Base-by-base conservation (phyloP, 345 rosid species). In the Eucalyptus cloeziana region DNA sequence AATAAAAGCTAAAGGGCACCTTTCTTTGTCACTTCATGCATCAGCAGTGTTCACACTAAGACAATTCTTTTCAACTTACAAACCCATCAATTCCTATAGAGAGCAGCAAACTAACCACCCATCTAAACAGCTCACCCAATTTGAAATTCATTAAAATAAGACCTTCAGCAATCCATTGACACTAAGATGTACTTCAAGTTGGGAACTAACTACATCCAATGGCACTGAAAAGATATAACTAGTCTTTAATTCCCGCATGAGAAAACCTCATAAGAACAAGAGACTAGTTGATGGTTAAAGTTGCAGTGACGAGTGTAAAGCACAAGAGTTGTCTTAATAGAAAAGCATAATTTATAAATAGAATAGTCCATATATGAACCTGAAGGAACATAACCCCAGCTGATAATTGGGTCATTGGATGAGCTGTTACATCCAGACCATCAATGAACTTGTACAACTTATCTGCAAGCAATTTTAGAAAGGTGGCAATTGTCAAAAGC, bases 321-420 rank as follows among this genome's bases (percentile, higher is more conserved):
- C 47, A 14, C 88, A 43, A 52, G 83, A 76, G 83, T 37, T 40
- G 47, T 37, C 83, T 60, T 40, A 76, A 21, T 22, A 76, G 47
- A 71, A 21, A 69, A 12, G 86, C 83, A 37, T 11, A 37, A 76
- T 76, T 37, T 37, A 3, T 43, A 58, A 49, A 40, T 64, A 47
- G 43, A 90, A 58, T 43, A 79, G 88, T 85, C 90, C 86, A 58
- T 79, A 80, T 90, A 89, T 44, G 87, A 90, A 98, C 99, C 99
- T 98, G 99, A 58, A 98, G 99, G 54, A 98, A 98, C 99, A 98
- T 97, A 88, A 98, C 99, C 93, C 99, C 99, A n/a, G 96, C 91
- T 60, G 96, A 92, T 94, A 98, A 97, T 89, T 98, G 99, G 90
- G 99, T 98, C 99, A 98, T 98, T 49, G 99, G 99, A 91, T 98